These are phyloP conservation scores for Suhomyces maxii DNA, from an alignment of 1,139 yeast species.

Conservation along the genomic window DNA sequence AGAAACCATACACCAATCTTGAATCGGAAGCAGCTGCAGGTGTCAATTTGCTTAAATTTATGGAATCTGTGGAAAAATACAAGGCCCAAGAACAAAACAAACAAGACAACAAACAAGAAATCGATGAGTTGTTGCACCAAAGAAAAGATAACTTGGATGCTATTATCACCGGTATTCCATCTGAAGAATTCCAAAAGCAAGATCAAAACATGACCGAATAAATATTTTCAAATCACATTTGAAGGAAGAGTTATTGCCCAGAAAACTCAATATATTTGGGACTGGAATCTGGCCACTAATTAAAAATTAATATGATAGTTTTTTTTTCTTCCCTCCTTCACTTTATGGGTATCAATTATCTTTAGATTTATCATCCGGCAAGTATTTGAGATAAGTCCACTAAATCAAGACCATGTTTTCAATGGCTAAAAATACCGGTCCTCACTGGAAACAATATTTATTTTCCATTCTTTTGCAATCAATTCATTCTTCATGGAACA, in stretches of 20 bases:
- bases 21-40: constrained; percentile 95
- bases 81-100: constrained; percentile 43
- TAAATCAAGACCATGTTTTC: too few relatives aligned
- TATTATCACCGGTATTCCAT: constrained; percentile 37
- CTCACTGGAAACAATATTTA: too few relatives aligned
- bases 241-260: not conserved
- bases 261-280: not conserved
- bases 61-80: constrained; percentile 59
- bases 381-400: too few relatives aligned
- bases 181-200: constrained; percentile 18
- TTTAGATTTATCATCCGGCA: too few relatives aligned
- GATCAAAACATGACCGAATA: constrained; percentile 10
- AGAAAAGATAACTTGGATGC: constrained; percentile 45
- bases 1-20: constrained; percentile 79
- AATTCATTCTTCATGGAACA: too few relatives aligned
- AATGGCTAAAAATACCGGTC: too few relatives aligned
- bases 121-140: constrained; percentile 35
- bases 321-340: too few relatives aligned
- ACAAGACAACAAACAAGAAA: constrained; percentile 39
- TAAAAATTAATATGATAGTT: too few relatives aligned
- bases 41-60: constrained; percentile 63
- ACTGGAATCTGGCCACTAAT: too few relatives aligned
- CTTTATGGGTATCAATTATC: too few relatives aligned
- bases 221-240: not conserved
- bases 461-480: too few relatives aligned